phyloP scores from a whole-genome alignment of 225 moss, liverwort and hornwort species.

The Marchantia paleacea region DNA sequence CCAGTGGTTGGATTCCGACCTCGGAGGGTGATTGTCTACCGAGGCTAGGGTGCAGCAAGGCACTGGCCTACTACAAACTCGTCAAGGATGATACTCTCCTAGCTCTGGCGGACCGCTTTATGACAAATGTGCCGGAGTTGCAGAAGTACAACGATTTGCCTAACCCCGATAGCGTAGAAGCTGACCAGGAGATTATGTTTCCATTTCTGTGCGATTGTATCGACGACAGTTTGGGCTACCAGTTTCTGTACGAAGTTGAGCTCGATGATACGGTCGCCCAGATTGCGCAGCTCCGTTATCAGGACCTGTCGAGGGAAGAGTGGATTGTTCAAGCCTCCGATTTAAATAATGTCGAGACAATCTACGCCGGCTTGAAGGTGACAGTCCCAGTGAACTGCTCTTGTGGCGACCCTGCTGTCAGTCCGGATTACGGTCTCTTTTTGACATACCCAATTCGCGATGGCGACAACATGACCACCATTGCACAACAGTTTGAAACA shows the following conservation, averaged over 20 bases:
- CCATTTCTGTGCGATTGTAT: conserved; percentile 37
- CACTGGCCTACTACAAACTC: conserved; percentile 29
- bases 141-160: conserved; percentile 25
- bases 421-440: conserved; percentile 61
- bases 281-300: conserved; percentile 32
- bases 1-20: conserved; percentile 15
- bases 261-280: conserved; percentile 28
- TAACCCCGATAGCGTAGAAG: neutral
- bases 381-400: conserved; percentile 74
- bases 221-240: conserved; percentile 17
- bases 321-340: conserved; percentile 44
- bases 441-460: conserved; percentile 46
- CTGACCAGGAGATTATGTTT: conserved; percentile 11
- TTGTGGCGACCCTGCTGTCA: conserved; percentile 65
- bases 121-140: conserved; percentile 21
- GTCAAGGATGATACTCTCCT: conserved; percentile 8
- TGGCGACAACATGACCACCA: conserved; percentile 37
- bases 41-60: conserved; percentile 28
- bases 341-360: conserved; percentile 22
- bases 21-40: conserved; percentile 28
- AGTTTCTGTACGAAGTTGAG: conserved; percentile 19
- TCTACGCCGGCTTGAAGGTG: conserved; percentile 26
- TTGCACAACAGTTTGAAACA: conserved; percentile 47
- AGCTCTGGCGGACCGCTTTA: conserved; percentile 12
- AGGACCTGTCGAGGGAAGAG: conserved; percentile 40